Evolutionary conservation across 208 protist genomes (phyloP).

Genomic region (Dictyostelium gargantuum): DNA sequence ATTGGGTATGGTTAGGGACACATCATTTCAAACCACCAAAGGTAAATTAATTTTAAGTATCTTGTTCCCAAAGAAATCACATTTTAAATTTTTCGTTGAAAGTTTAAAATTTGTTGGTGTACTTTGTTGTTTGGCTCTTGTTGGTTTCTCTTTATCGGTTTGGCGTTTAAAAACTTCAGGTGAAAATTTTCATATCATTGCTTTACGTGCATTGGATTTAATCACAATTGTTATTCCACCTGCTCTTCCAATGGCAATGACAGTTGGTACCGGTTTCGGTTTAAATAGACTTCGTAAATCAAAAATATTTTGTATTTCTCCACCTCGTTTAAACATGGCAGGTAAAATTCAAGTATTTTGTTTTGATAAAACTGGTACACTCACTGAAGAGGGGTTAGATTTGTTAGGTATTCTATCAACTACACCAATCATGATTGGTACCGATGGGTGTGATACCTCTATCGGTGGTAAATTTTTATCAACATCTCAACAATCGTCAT

Average conservation of each 20-base stretch:
- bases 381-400: slow-evolving; percentile 83
- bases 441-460: neutral
- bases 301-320: slow-evolving; percentile 83
- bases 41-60: slow-evolving; percentile 78
- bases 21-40: slow-evolving; percentile 83
- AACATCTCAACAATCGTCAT: no score
- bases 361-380: slow-evolving; percentile 87
- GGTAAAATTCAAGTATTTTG: slow-evolving; percentile 81
- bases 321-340: slow-evolving; percentile 72
- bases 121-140: slow-evolving; percentile 65
- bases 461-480: neutral
- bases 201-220: slow-evolving; percentile 76
- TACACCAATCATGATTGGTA: neutral
- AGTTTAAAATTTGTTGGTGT: slow-evolving; percentile 79
- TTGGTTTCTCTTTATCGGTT: slow-evolving; percentile 38
- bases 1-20: slow-evolving; percentile 64
- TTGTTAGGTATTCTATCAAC: slow-evolving; percentile 43
- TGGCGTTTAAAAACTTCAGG: neutral
- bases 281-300: slow-evolving; percentile 72
- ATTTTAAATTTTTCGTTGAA: slow-evolving; percentile 84
- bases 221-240: slow-evolving; percentile 85
- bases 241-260: slow-evolving; percentile 83
- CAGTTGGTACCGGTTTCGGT: slow-evolving; percentile 82
- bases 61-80: slow-evolving; percentile 76
- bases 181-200: neutral